phyloP scores from a whole-genome alignment of 805 yeast genomes.

The Lachancea quebecensis region DNA sequence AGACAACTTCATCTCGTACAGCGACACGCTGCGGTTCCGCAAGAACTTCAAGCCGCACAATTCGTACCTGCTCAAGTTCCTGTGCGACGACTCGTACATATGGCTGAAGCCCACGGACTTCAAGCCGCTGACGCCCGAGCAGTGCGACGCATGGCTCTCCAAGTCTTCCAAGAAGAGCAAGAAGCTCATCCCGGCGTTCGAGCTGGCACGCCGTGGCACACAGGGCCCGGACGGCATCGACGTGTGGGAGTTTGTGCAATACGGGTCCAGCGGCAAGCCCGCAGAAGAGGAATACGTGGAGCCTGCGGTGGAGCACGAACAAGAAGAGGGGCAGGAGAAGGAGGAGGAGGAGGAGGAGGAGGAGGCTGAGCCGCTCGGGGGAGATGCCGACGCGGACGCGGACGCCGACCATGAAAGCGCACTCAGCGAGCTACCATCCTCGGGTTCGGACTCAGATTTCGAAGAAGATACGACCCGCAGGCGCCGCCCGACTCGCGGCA shows the following conservation, averaged over 20 bases:
- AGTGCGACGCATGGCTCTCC: constrained; percentile 22
- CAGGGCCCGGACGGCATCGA: constrained; percentile 24
- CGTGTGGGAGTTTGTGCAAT: constrained; percentile 32
- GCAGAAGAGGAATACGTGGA: constrained; percentile 28
- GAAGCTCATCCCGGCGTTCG: constrained; percentile 40
- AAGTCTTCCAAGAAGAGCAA: constrained; percentile 45
- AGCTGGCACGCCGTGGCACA: constrained; percentile 40
- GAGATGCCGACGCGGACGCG: constrained; percentile 22
- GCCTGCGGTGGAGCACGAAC: constrained; percentile 15
- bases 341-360: too few species aligned
- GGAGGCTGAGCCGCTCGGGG: too few species aligned
- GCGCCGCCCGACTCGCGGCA: background rate
- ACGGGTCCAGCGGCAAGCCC: constrained; percentile 28
- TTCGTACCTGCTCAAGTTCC: constrained; percentile 29
- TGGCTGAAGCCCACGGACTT: constrained; percentile 28
- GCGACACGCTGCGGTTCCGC: constrained; percentile 22
- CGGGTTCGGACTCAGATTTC: constrained; percentile 5
- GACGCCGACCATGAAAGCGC: constrained; percentile 6
- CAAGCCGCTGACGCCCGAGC: constrained; percentile 15
- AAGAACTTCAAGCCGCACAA: constrained; percentile 15
- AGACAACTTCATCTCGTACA: constrained; percentile 19
- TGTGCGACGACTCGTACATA: constrained; percentile 30
- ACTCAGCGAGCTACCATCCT: constrained; percentile 22
- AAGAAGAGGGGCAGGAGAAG: too few species aligned
- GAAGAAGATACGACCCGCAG: constrained; percentile 2